Conservation (phyloP, 768 basidiomycete species). For the Russula ochroleuca region DNA sequence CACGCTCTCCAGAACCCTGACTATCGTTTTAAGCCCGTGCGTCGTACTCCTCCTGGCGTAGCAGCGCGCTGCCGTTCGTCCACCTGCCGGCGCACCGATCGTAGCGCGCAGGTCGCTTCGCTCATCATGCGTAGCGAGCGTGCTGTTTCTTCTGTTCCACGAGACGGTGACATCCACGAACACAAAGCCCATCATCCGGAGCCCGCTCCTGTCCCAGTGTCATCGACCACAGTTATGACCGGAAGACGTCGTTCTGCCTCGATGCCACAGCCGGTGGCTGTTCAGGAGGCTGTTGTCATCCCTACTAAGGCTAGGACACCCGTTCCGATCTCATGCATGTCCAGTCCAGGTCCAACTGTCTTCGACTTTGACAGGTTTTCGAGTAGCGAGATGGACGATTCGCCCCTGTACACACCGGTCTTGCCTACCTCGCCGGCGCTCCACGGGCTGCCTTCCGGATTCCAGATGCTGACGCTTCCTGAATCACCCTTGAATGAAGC, state of each 20-base stretch:
- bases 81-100: slow-evolving; percentile 16
- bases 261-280: slow-evolving; percentile 23
- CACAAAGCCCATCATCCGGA: neutral
- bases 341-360: slow-evolving; percentile 18
- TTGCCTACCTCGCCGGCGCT: slow-evolving; percentile 8
- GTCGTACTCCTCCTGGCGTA: slow-evolving; percentile 18
- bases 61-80: neutral
- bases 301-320: slow-evolving; percentile 9
- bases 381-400: slow-evolving; percentile 16
- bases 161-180: neutral
- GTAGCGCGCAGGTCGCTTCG: slow-evolving; percentile 18
- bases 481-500: slow-evolving; percentile 1
- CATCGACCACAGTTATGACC: neutral
- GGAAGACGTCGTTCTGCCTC: slow-evolving; percentile 26
- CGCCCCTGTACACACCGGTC: slow-evolving; percentile 20
- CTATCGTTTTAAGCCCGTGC: slow-evolving; percentile 58
- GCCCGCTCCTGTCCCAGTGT: neutral
- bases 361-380: slow-evolving; percentile 23
- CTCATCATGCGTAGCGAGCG: slow-evolving; percentile 20
- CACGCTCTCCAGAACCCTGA: slow-evolving; percentile 56
- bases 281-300: neutral
- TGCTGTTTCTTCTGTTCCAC: slow-evolving; percentile 7
- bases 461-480: slow-evolving; percentile 15
- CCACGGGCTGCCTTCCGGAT: neutral
- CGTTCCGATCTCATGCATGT: slow-evolving; percentile 19